Percentiles rank a stretch among this genome's conserved stretches.
These are phyloP conservation scores for Mitragyna speciosa DNA, from an alignment of 257 asterid genomes.

Conservation along the genomic window DNA sequence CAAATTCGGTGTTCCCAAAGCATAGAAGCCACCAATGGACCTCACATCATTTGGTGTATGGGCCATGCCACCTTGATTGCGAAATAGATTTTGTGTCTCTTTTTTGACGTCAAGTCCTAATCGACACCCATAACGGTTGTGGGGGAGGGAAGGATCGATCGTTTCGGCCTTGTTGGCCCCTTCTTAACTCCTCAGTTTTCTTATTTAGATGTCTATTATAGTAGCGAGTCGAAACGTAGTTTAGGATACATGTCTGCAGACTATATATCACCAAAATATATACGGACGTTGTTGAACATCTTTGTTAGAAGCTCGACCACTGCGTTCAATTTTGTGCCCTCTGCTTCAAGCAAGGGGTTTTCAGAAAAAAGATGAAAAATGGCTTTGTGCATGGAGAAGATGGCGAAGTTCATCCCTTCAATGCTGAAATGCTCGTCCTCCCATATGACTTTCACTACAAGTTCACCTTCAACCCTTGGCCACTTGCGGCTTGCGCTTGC, in stretches of 20 bases:
- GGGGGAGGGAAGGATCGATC: not conserved
- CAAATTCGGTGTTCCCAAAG: no score
- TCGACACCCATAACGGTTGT: slow-evolving; percentile 8
- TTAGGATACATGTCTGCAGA: not conserved
- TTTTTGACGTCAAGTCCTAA: slow-evolving; percentile 14
- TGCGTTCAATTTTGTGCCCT: not conserved
- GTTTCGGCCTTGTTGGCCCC: not conserved
- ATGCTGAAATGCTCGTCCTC: no score
- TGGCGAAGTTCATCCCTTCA: no score
- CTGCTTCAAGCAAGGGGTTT: not conserved
- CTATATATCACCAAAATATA: not conserved
- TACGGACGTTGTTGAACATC: not conserved
- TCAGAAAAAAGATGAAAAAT: no score
- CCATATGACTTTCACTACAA: no score
- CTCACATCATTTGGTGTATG: not conserved
- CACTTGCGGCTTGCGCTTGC: no score
- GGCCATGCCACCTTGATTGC: slow-evolving; percentile 27
- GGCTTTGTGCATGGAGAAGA: no score
- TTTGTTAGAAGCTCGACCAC: not conserved
- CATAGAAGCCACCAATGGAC: not conserved
- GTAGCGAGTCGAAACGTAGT: not conserved
- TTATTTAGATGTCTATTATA: no score
- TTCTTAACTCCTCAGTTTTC: not conserved
- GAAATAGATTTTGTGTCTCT: slow-evolving; percentile 33
- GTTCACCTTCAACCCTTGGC: no score